Evolutionary conservation across 805 yeast genomes (phyloP).

Genomic region (Ogataea pini): DNA sequence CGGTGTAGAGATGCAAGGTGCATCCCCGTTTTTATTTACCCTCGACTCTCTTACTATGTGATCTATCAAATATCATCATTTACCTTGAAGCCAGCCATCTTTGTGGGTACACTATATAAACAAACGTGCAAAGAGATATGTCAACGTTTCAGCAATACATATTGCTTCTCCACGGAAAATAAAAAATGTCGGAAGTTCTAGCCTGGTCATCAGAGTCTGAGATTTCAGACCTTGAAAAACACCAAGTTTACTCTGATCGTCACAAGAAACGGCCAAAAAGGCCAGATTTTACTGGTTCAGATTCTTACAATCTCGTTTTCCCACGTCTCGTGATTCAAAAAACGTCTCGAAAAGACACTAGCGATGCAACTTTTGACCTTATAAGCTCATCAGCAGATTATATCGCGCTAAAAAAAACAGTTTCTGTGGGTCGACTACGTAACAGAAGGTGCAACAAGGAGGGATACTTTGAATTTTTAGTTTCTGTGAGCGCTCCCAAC

Average conservation of each 20-base stretch:
- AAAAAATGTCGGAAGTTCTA: background rate
- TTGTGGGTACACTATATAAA: background rate
- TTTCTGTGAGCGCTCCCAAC: slow-evolving; percentile 12
- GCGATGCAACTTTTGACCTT: slow-evolving; percentile 7
- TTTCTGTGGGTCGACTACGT: slow-evolving; percentile 9
- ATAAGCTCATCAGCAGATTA: slow-evolving; percentile 11
- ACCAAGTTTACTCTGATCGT: background rate
- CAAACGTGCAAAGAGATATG: no score
- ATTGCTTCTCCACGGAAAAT: background rate
- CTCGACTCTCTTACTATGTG: background rate
- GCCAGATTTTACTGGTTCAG: background rate
- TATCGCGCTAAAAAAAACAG: slow-evolving; percentile 9
- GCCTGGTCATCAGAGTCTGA: slow-evolving; percentile 10
- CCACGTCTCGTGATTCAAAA: slow-evolving; percentile 8
- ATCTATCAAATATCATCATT: background rate
- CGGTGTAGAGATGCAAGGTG: slow-evolving; percentile 4
- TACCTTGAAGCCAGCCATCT: background rate
- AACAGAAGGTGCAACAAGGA: slow-evolving; percentile 6
- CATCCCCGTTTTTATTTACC: no score
- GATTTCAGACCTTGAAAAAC: slow-evolving; percentile 11
- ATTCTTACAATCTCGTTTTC: slow-evolving; percentile 6
- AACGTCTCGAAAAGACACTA: background rate
- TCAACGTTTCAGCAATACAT: background rate
- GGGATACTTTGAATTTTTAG: slow-evolving; percentile 15
- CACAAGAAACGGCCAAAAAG: background rate